phyloP scores from a whole-genome alignment of 1,284 basidiomycete species.

The Trichosporon sp. region DNA sequence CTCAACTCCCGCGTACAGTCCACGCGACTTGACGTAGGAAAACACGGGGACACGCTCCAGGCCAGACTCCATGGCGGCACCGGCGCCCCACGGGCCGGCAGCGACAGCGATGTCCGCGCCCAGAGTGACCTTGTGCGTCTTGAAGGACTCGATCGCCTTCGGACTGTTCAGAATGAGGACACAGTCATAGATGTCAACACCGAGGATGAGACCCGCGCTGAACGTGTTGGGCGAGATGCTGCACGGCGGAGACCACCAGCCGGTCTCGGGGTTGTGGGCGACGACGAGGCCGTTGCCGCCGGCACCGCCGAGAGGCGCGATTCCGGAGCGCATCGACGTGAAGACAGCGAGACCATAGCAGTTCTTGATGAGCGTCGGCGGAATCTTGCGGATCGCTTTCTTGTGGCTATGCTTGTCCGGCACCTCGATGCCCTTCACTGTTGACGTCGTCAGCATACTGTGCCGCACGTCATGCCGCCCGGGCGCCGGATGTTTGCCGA shows the following conservation, averaged over 20 bases:
- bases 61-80: conserved; percentile 52
- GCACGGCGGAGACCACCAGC: conserved; percentile 54
- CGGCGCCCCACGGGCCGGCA: conserved; percentile 55
- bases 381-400: conserved; percentile 55
- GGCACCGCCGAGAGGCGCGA: conserved; percentile 55
- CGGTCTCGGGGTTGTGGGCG: conserved; percentile 48
- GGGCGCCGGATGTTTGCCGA: not conserved
- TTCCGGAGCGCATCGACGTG: conserved; percentile 52
- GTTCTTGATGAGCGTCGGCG: conserved; percentile 51
- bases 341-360: conserved; percentile 54
- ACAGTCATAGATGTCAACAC: conserved; percentile 52
- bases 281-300: conserved; percentile 54
- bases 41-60: conserved; percentile 50
- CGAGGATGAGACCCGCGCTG: conserved; percentile 49
- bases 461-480: not conserved
- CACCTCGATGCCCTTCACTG: conserved; percentile 42
- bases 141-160: conserved; percentile 54
- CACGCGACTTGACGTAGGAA: conserved; percentile 48
- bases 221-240: conserved; percentile 55
- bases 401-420: conserved; percentile 43
- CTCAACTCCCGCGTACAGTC: conserved; percentile 53
- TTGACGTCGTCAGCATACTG: not conserved
- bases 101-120: conserved; percentile 54
- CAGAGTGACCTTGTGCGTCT: conserved; percentile 54
- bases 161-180: conserved; percentile 53